These are phyloP conservation scores for Globisporangium splendens DNA, from an alignment of 352 stramenopile genomes.

Conservation along the genomic window DNA sequence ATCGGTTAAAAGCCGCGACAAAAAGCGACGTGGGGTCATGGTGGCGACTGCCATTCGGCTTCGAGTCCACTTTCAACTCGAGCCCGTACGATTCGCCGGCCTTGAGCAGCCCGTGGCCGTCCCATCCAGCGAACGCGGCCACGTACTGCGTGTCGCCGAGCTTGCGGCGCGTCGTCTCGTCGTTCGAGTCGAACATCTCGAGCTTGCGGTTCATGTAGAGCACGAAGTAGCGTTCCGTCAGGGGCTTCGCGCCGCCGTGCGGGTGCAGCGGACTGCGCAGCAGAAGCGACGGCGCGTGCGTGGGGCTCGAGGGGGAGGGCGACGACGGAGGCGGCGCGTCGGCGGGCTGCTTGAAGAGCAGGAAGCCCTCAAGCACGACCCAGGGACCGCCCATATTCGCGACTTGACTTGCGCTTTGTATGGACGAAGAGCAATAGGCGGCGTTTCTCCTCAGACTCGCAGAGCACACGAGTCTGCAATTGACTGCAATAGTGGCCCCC, in stretches of 20 bases:
- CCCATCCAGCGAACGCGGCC: slow-evolving; percentile 71
- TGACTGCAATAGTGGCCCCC: slow-evolving; percentile 3
- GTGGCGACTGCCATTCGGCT: slow-evolving; percentile 22
- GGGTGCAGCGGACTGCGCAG: not conserved
- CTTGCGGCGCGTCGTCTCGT: slow-evolving; percentile 20
- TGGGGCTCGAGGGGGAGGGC: slow-evolving; percentile 1
- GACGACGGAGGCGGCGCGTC: slow-evolving; percentile 12
- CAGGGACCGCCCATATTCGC: slow-evolving; percentile 37
- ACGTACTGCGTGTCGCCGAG: slow-evolving; percentile 47
- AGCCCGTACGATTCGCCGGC: slow-evolving; percentile 69
- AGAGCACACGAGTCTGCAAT: not conserved
- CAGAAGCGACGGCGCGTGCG: slow-evolving; percentile 4
- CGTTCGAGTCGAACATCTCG: slow-evolving; percentile 57
- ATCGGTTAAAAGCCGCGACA: slow-evolving; percentile 72
- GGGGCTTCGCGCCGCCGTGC: slow-evolving; percentile 4
- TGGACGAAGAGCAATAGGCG: not conserved
- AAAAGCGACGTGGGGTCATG: slow-evolving; percentile 37
- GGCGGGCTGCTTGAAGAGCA: slow-evolving; percentile 28
- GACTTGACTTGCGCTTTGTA: not conserved
- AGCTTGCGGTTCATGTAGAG: slow-evolving; percentile 79
- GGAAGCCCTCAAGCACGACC: slow-evolving; percentile 59
- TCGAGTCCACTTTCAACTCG: slow-evolving; percentile 70
- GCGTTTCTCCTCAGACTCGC: not conserved
- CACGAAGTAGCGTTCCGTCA: slow-evolving; percentile 67
- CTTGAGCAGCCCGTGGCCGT: slow-evolving; percentile 64